A percentile compares a stretch with the other conserved stretches of the same genome.
Evolutionary conservation across 2,329 filamentous ascomycete genomes (phyloP).

Genomic region (Nakataea oryzae): DNA sequence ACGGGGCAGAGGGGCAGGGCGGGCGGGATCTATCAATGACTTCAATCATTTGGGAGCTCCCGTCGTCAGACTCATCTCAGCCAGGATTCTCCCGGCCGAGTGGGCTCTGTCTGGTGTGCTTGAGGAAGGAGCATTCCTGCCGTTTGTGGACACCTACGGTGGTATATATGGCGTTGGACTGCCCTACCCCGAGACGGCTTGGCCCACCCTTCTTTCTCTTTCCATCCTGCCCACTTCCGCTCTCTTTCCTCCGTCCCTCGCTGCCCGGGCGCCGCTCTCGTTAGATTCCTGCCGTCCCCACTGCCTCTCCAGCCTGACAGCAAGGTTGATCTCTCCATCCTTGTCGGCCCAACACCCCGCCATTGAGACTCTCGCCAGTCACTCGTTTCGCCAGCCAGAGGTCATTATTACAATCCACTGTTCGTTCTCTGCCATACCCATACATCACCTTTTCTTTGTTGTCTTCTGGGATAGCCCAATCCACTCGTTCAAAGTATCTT

Average conservation of each 20-base stretch:
- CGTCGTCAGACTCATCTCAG: too few species aligned
- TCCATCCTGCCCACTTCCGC: neutral
- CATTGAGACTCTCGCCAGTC: neutral
- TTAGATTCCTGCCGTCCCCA: too few species aligned
- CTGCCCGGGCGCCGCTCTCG: neutral
- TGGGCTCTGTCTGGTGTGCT: neutral
- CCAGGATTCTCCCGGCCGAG: neutral
- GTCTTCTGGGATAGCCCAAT: too few species aligned
- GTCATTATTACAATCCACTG: neutral
- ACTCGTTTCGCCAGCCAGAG: neutral
- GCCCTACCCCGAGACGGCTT: neutral
- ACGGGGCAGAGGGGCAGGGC: too few species aligned
- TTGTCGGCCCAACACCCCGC: neutral
- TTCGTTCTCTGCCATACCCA: too few species aligned
- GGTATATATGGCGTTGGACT: neutral
- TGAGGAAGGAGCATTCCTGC: neutral
- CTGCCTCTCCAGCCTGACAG: too few species aligned
- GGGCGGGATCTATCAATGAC: too few species aligned
- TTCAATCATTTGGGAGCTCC: too few species aligned
- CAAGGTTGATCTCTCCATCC: too few species aligned
- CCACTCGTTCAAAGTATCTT: too few species aligned
- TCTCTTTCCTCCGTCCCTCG: neutral
- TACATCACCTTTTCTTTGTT: too few species aligned
- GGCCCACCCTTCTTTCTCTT: too few species aligned
- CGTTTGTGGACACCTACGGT: neutral